Conservation (phyloP, 352 stramenopile species). For the Elongisporangium undulatum region DNA sequence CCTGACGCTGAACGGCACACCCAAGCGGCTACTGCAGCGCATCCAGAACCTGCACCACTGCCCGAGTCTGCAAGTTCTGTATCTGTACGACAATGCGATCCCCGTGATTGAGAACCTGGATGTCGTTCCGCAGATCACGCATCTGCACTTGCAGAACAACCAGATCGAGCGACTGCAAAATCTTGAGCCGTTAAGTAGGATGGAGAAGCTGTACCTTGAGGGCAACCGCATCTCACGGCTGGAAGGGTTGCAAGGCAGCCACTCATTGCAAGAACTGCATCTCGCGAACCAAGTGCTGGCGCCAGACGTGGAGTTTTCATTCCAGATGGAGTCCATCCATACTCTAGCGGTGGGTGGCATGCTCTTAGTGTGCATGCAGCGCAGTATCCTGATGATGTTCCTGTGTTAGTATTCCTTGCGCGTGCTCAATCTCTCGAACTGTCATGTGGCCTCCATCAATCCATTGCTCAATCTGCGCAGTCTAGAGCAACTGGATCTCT, state of each 20-base stretch:
- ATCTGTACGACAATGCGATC: constrained; percentile 79
- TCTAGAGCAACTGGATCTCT: constrained; percentile 62
- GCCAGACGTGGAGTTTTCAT: constrained; percentile 24
- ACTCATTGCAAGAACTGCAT: constrained; percentile 55
- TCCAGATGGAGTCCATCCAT: constrained; percentile 37
- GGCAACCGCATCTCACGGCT: constrained; percentile 57
- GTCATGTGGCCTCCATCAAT: constrained; percentile 23
- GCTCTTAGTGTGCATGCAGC: neutral
- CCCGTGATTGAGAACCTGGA: constrained; percentile 49
- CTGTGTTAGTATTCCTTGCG: constrained; percentile 45
- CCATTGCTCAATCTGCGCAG: constrained; percentile 24
- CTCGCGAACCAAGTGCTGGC: constrained; percentile 55
- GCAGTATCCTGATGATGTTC: neutral
- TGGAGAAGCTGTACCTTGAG: constrained; percentile 77
- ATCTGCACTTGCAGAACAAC: constrained; percentile 76
- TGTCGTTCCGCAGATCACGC: constrained; percentile 41
- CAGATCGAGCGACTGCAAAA: constrained; percentile 46
- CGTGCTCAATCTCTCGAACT: constrained; percentile 63
- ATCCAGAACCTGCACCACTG: constrained; percentile 65
- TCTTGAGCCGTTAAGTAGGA: constrained; percentile 23
- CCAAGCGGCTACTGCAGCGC: constrained; percentile 8
- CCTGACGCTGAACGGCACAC: constrained; percentile 51
- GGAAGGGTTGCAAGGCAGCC: constrained; percentile 40
- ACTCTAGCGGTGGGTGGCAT: constrained; percentile 27
- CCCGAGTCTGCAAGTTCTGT: constrained; percentile 65